phyloP scores from a whole-genome alignment of 2,329 filamentous ascomycete species.

The Cyclaneusma minus region DNA sequence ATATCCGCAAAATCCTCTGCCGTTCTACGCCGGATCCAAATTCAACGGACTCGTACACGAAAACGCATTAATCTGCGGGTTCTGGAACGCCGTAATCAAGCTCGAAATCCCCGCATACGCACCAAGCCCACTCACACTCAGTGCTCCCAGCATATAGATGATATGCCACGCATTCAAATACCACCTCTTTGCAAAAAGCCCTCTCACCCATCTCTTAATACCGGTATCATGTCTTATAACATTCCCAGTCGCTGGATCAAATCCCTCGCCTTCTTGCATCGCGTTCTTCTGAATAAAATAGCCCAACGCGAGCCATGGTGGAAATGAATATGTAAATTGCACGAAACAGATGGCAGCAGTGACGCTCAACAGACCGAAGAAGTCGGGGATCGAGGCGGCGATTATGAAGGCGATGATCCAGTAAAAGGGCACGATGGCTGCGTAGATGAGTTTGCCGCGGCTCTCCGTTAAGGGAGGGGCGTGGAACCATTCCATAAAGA shows the following conservation, averaged over 20 bases:
- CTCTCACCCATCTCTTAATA: conserved; percentile 23
- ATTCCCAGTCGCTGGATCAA: conserved; percentile 20
- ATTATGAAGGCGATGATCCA: conserved; percentile 26
- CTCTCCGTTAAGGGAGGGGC: conserved; percentile 22
- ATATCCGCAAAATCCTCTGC: too few relatives aligned
- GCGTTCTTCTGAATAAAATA: conserved; percentile 26
- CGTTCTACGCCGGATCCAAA: too few relatives aligned
- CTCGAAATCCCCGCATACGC: conserved; percentile 22
- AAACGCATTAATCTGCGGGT: conserved; percentile 11
- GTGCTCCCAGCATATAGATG: conserved; percentile 21
- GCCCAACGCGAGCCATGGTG: conserved; percentile 30
- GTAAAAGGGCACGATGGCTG: conserved; percentile 9
- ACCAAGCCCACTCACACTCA: conserved; percentile 22
- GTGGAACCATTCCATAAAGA: conserved; percentile 31
- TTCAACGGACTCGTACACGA: conserved; percentile 9
- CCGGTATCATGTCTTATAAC: conserved; percentile 19
- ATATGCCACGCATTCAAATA: conserved; percentile 21
- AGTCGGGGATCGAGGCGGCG: conserved; percentile 33
- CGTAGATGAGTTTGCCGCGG: conserved; percentile 11
- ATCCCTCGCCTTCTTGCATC: conserved; percentile 24
- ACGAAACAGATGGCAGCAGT: conserved; percentile 35
- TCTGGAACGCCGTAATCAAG: conserved; percentile 17
- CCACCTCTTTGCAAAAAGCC: conserved; percentile 19
- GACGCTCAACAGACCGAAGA: conserved; percentile 26
- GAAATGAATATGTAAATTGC: conserved; percentile 41